A percentile compares a stretch with the other conserved stretches of the same genome.
Conservation (phyloP, 148 eudicot species). For the Amaranthus cruentus region DNA sequence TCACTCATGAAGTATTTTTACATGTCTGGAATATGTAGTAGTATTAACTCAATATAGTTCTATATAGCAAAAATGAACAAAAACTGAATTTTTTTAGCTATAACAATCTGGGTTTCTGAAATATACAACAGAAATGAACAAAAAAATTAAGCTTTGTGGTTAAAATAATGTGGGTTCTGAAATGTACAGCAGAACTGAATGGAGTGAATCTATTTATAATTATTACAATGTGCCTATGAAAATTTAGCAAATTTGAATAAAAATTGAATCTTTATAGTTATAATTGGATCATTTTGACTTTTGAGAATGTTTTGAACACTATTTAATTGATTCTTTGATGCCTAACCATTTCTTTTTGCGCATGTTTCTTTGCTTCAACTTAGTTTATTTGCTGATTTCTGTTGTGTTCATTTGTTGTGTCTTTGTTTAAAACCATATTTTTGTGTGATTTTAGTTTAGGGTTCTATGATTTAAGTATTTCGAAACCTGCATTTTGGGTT, state of each 20-base stretch:
- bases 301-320: too few species aligned
- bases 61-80: neutral
- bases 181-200: neutral
- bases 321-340: too few species aligned
- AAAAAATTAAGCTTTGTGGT: neutral
- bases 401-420: neutral
- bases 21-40: neutral
- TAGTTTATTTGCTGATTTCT: neutral
- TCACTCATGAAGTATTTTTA: neutral
- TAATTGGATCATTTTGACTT: neutral
- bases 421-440: too few species aligned
- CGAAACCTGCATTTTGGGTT: too few species aligned
- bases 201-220: neutral
- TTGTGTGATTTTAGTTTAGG: too few species aligned
- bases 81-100: neutral
- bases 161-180: neutral
- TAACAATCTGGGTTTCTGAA: neutral
- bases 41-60: too few species aligned
- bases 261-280: neutral
- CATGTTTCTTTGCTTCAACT: neutral
- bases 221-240: neutral
- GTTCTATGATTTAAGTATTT: too few species aligned
- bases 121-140: neutral
- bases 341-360: too few species aligned
- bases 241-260: too few species aligned